Base-by-base conservation (phyloP, 2,329 filamentous ascomycete genomes). In the Didymella pomorum region DNA sequence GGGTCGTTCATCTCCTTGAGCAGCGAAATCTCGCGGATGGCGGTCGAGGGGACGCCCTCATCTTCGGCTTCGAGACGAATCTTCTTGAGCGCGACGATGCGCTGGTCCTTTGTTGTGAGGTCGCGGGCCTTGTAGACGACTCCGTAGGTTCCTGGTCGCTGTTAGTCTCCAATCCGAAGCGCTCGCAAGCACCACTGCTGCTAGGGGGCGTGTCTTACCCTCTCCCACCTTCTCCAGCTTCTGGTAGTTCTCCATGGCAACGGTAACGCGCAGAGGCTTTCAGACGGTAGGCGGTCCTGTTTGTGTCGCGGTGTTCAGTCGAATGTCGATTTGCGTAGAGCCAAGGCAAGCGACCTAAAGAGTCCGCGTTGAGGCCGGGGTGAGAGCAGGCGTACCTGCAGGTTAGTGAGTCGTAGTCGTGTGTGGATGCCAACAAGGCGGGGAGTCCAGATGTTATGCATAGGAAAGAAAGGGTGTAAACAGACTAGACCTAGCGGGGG, bases 201-300 rank as follows among this genome's bases (percentile, higher is more conserved):
- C 28, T 49, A 28, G 26, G 18, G 21, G n/a, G 14, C 3, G 14
- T 35, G 18, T 18, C 68, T 71, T 81, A 95, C 93, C 93, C 86
- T 97, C 93, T 79, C 93, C 93, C 73, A 97, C 93, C 84, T 97
- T 97, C 82, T 97, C 93, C 73, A 97, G 86, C 82, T 96, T 96
- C 81, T 96, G 91, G 79, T 97, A 97, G 81, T 96, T 96, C 79
- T 97, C 92, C 93, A 97, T 96, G 67, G 61, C 77, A 53, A 56
- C 45, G 49, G 48, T 48, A 23, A 59, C 46, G 47, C 52, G 58
- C 56, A 62, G 48, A 58, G 51, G 53, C 60, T 56, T 62, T 64
- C 52, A 62, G 64, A 60, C 50, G 65, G 63, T 49, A 68, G 55
- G 67, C 66, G 68, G 68, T 67, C 54, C 59, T 52, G 62, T 52